These are phyloP conservation scores for Skeletonema menzelii DNA, from an alignment of 108 stramenopile genomes.

Conservation along the genomic window DNA sequence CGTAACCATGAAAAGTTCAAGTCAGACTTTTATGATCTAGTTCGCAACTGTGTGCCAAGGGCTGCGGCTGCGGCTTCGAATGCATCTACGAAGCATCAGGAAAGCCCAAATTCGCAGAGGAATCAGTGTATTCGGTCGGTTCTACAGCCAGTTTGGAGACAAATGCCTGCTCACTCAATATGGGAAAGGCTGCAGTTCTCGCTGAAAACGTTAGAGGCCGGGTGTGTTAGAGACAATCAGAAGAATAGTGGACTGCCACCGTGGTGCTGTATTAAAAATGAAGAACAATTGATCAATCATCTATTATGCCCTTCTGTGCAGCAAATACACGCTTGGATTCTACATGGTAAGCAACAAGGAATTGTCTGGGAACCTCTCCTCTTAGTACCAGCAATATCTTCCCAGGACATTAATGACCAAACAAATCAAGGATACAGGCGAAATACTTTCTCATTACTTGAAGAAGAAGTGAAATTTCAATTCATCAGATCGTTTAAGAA, in stretches of 20 bases:
- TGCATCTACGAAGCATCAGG: not conserved
- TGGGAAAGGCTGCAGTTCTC: slow-evolving; percentile 66
- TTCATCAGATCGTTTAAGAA: slow-evolving; percentile 32
- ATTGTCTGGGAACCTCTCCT: slow-evolving; percentile 39
- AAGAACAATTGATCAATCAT: slow-evolving; percentile 6
- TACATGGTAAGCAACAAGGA: slow-evolving; percentile 7
- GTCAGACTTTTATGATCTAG: slow-evolving; percentile 41
- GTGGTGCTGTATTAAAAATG: not conserved
- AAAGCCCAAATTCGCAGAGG: slow-evolving; percentile 1
- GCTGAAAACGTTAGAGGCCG: slow-evolving; percentile 40
- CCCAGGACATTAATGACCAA: not conserved
- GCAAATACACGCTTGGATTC: slow-evolving; percentile 20
- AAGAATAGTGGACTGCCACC: not conserved
- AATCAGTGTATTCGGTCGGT: slow-evolving; percentile 25
- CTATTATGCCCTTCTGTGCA: slow-evolving; percentile 23
- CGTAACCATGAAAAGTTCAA: slow-evolving; percentile 77
- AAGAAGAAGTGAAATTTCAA: slow-evolving; percentile 41
- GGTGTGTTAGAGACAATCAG: slow-evolving; percentile 22
- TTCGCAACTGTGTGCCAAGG: slow-evolving; percentile 33
- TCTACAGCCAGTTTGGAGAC: slow-evolving; percentile 37
- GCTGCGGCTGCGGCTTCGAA: not conserved
- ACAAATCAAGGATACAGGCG: slow-evolving; percentile 23
- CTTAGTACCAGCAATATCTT: slow-evolving; percentile 25
- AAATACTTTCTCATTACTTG: slow-evolving; percentile 4
- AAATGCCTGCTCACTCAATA: slow-evolving; percentile 59